phyloP scores from a whole-genome alignment of 139 green algal species.

The Microglena sp. region DNA sequence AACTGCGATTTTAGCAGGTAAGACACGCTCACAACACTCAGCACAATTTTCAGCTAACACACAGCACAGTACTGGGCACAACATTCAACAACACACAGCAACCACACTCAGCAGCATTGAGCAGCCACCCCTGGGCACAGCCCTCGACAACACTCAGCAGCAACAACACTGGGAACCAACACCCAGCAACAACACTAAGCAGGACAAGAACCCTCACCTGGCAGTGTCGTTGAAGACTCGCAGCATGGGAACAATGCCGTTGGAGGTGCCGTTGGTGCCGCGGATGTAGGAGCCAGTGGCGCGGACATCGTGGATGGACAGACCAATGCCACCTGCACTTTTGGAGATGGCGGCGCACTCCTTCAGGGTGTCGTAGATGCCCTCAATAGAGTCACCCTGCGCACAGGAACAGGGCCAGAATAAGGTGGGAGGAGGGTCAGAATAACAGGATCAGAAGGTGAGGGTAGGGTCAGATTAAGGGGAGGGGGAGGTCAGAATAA shows the following conservation, averaged over 20 bases:
- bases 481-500: no score
- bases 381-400: conserved; percentile 76
- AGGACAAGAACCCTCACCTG: no score
- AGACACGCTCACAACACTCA: background rate
- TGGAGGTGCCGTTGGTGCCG: conserved; percentile 95
- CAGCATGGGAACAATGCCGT: conserved; percentile 98
- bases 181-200: no score
- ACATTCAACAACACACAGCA: no score
- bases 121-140: no score
- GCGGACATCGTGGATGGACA: conserved; percentile 95
- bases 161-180: no score
- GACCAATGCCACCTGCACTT: conserved; percentile 87
- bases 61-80: no score
- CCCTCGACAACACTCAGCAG: no score
- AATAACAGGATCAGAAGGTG: no score
- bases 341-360: conserved; percentile 97
- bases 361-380: conserved; percentile 99
- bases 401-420: background rate
- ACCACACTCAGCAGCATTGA: no score
- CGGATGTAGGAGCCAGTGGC: conserved; percentile 89
- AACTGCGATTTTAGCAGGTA: background rate
- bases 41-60: no score
- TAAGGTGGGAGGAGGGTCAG: background rate
- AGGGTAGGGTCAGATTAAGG: no score
- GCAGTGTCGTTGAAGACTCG: conserved; percentile 99